Base-by-base conservation (phyloP, 108 stramenopile species). In the Cyclotella cryptica region DNA sequence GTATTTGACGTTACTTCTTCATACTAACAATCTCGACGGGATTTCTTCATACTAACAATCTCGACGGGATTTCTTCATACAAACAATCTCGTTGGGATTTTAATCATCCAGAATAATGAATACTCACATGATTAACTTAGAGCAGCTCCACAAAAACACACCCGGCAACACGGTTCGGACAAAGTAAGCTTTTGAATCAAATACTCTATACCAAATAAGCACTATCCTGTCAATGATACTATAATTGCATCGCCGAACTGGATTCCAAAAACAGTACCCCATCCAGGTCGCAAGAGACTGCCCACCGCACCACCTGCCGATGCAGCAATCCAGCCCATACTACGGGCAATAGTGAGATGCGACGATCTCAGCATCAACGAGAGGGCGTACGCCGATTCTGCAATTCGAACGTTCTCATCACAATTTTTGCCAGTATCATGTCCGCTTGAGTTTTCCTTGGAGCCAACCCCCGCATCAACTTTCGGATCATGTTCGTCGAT, bases 191-290 rank as follows among this genome's bases (percentile, higher is more conserved):
- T 28, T 58, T 13, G 9, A 58, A 58, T 13, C 22, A 58, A 21
- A 21, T 3, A 28, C 13, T 28, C 26, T 58, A 2, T 58, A 3
- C 13, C 24, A 58, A 14, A 58, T 3, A 58, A 62, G 29, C 3
- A 3, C 67, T 46, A 79, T 26, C 77, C 74, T 28, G 77, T 54
- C 54, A 82, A 60, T 44, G 77, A 77, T 26, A 78, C 75, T 21
- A 80, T 69, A 52, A 75, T 43, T 12, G 65, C 64, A 19, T 84
- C 79, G 0, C 83, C 83, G 43, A 75, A 55, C 22, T 80, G 74
- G 28, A 71, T 84, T 9, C 84, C 84, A 43, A 81, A 55, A 24
- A 84, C 49, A 26, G 79, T 77, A 4, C 84, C 84, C 84, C 84
- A 84, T 14, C 84, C 84, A 22, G 84, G 84, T 49, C 66, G 66